Percentiles rank a stretch among this genome's conserved stretches.
These are phyloP conservation scores for Taxawa tesnikishii DNA, from an alignment of 2,329 filamentous ascomycete species.

Conservation along the genomic window DNA sequence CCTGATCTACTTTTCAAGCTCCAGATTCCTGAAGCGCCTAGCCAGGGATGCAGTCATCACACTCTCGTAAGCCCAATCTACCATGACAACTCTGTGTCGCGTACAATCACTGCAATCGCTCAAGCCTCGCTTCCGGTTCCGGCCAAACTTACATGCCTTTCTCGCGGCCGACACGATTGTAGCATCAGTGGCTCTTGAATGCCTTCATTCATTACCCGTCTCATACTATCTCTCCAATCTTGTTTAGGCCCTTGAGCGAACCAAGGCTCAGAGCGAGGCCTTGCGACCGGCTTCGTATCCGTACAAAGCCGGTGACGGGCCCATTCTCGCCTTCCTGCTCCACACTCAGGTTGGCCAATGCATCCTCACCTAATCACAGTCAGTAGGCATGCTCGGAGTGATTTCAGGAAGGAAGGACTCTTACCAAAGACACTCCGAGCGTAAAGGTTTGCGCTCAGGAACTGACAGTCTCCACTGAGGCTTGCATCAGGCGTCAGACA, in stretches of 20 bases:
- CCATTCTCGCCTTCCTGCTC: conserved; percentile 95
- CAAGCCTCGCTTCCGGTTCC: no score
- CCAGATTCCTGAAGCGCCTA: background rate
- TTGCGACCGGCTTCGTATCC: conserved; percentile 94
- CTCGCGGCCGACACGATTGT: conserved; percentile 1
- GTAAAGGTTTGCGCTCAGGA: conserved; percentile 93
- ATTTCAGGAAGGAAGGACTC: conserved; percentile 28
- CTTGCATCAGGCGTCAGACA: conserved; percentile 94
- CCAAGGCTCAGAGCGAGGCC: conserved; percentile 87
- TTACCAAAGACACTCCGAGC: conserved; percentile 95
- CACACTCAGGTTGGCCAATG: conserved; percentile 91
- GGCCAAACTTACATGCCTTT: background rate
- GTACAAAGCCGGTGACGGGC: conserved; percentile 90
- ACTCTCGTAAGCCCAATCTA: background rate
- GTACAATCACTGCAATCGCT: no score
- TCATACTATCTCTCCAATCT: conserved; percentile 30
- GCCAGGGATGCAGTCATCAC: background rate
- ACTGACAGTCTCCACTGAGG: conserved; percentile 94
- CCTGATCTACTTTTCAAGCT: background rate
- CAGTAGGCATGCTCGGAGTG: conserved; percentile 7
- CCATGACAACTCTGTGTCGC: no score
- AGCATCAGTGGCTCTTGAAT: conserved; percentile 3
- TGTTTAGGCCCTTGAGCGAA: conserved; percentile 87
- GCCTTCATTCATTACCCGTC: conserved; percentile 1
- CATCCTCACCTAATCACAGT: conserved; percentile 70